Percentiles rank a stretch among this genome's conserved stretches.
Evolutionary conservation across 192 early-diverging fungal species (phyloP).

Genomic region (Gryganskiella cystojenkinii): DNA sequence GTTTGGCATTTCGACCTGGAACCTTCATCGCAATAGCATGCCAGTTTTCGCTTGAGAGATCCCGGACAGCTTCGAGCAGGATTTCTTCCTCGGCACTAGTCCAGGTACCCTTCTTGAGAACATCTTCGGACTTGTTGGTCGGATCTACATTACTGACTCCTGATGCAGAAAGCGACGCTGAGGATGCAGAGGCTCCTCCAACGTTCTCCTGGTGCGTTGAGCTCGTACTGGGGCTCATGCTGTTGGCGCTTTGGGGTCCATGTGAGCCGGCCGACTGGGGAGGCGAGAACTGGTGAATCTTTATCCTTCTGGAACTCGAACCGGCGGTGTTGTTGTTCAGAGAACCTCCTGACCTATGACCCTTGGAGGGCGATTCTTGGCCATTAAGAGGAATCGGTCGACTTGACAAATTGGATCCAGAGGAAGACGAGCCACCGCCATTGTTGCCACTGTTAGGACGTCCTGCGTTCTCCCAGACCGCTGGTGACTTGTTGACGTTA

Average conservation of each 20-base stretch:
- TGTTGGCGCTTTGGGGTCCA: neutral
- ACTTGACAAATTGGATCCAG: neutral
- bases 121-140: conserved; percentile 47
- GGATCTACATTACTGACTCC: no score
- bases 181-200: neutral
- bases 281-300: neutral
- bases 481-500: conserved; percentile 5
- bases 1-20: conserved; percentile 47
- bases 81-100: conserved; percentile 38
- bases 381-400: conserved; percentile 24
- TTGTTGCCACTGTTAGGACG: neutral
- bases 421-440: neutral
- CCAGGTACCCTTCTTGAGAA: conserved; percentile 52
- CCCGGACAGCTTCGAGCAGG: conserved; percentile 35
- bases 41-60: conserved; percentile 45
- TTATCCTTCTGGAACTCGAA: conserved; percentile 2
- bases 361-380: neutral
- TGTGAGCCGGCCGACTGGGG: conserved; percentile 9
- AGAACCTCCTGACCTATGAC: neutral
- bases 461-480: conserved; percentile 4
- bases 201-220: neutral
- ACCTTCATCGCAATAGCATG: conserved; percentile 50
- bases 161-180: neutral
- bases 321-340: neutral
- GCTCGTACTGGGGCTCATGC: no score